Conservation (phyloP, 371 early-diverging fungal genomes). For the Mucor velutinosus region DNA sequence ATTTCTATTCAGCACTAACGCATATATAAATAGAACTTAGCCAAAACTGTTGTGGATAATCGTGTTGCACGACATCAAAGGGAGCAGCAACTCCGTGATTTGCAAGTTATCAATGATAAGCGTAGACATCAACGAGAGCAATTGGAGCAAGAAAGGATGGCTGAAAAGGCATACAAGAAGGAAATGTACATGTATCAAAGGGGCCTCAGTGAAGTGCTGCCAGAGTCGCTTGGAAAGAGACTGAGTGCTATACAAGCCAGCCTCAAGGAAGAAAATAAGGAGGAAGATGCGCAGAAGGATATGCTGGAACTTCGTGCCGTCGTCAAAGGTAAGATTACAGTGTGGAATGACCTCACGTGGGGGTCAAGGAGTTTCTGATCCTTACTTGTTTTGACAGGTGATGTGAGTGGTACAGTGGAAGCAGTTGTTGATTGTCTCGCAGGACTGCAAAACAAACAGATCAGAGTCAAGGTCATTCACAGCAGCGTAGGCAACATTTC, state of each 20-base stretch:
- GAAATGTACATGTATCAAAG: constrained; percentile 73
- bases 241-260: constrained; percentile 37
- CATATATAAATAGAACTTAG: constrained; percentile 59
- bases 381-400: constrained; percentile 58
- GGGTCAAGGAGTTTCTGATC: background rate
- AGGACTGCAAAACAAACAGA: constrained; percentile 79
- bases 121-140: constrained; percentile 62
- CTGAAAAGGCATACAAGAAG: constrained; percentile 59
- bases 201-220: constrained; percentile 61
- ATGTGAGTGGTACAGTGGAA: constrained; percentile 95
- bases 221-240: constrained; percentile 52
- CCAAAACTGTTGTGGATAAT: constrained; percentile 76
- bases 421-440: constrained; percentile 82
- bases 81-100: constrained; percentile 62
- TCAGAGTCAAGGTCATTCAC: constrained; percentile 71
- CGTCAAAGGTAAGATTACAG: constrained; percentile 51
- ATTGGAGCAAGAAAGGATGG: constrained; percentile 64
- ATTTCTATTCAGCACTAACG: background rate
- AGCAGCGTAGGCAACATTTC: constrained; percentile 86
- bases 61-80: constrained; percentile 65
- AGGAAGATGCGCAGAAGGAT: constrained; percentile 36
- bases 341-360: constrained; percentile 8
- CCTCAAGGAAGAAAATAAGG: constrained; percentile 20
- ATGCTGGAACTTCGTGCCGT: constrained; percentile 55
- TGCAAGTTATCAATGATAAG: constrained; percentile 80